Percentiles rank a stretch among this genome's conserved stretches.
Evolutionary conservation across 306 rosid genomes (phyloP).

Genomic region (Castanea mollissima): DNA sequence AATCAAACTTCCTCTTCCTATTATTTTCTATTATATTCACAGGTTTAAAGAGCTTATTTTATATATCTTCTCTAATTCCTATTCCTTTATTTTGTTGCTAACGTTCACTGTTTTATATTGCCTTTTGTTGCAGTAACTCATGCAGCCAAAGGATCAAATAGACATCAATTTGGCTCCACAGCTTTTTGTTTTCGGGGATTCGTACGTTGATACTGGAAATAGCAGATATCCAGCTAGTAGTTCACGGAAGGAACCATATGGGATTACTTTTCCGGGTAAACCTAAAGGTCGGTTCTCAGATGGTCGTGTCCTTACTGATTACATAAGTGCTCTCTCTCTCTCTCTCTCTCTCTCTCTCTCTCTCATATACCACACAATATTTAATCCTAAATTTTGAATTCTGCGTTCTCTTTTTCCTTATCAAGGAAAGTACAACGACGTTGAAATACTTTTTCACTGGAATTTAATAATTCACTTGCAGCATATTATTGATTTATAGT

Average conservation of each 20-base stretch:
- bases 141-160: neutral
- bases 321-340: slow-evolving; percentile 32
- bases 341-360: neutral
- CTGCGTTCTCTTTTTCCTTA: too few species aligned
- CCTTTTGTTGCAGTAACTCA: neutral
- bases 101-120: neutral
- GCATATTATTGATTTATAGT: too few species aligned
- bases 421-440: too few species aligned
- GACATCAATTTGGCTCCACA: neutral
- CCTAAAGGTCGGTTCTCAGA: slow-evolving; percentile 60
- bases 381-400: too few species aligned
- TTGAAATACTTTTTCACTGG: too few species aligned
- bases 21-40: neutral
- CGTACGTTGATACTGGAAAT: slow-evolving; percentile 56
- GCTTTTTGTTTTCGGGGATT: slow-evolving; percentile 59
- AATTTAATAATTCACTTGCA: too few species aligned
- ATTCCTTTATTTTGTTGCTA: too few species aligned
- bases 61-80: neutral
- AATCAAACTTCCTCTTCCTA: neutral
- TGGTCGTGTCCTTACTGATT: slow-evolving; percentile 58
- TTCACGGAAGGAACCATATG: slow-evolving; percentile 40
- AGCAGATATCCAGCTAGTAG: neutral
- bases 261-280: slow-evolving; percentile 49
- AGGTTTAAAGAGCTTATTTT: neutral
- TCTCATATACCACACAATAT: too few species aligned